Evolutionary conservation across 2,329 filamentous ascomycete genomes (phyloP).

Genomic region (Colletotrichum abscissum): DNA sequence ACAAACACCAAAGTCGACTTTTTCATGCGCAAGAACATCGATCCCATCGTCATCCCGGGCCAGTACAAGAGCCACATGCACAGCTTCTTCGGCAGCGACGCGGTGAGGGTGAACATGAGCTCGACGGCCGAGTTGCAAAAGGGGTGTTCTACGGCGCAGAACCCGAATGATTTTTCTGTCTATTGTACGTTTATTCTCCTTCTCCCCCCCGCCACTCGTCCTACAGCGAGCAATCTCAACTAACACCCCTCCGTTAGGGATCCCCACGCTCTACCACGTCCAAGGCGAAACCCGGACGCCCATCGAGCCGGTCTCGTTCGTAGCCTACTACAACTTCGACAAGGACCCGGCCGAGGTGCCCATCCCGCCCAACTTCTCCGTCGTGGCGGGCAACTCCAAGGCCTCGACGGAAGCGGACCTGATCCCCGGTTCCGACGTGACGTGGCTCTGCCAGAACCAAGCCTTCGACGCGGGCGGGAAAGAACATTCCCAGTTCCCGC

Average conservation of each 20-base stretch:
- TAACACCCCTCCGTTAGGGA: conserved; percentile 38
- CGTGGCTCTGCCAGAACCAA: conserved; percentile 29
- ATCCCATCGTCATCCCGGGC: conserved; percentile 46
- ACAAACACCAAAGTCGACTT: background rate
- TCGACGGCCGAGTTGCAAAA: conserved; percentile 45
- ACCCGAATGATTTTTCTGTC: conserved; percentile 55
- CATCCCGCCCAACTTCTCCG: conserved; percentile 55
- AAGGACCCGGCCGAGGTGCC: conserved; percentile 53
- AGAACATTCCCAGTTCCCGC: conserved; percentile 23
- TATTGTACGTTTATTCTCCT: conserved; percentile 47
- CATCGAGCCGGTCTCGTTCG: conserved; percentile 52
- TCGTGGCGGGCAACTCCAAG: conserved; percentile 53
- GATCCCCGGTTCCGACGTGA: conserved; percentile 32
- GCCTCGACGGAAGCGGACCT: conserved; percentile 44
- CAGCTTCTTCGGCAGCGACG: conserved; percentile 49
- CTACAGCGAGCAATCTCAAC: background rate
- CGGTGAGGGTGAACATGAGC: conserved; percentile 43
- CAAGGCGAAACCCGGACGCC: conserved; percentile 50
- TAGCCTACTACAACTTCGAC: conserved; percentile 54
- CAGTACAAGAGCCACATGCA: conserved; percentile 47
- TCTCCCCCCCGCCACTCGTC: no score
- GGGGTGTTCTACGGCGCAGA: conserved; percentile 54
- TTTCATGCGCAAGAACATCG: conserved; percentile 44
- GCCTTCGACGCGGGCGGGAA: conserved; percentile 27
- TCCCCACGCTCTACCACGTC: conserved; percentile 55